Evolutionary conservation across 2,329 filamentous ascomycete genomes (phyloP).

Genomic region (Alternaria sp.): DNA sequence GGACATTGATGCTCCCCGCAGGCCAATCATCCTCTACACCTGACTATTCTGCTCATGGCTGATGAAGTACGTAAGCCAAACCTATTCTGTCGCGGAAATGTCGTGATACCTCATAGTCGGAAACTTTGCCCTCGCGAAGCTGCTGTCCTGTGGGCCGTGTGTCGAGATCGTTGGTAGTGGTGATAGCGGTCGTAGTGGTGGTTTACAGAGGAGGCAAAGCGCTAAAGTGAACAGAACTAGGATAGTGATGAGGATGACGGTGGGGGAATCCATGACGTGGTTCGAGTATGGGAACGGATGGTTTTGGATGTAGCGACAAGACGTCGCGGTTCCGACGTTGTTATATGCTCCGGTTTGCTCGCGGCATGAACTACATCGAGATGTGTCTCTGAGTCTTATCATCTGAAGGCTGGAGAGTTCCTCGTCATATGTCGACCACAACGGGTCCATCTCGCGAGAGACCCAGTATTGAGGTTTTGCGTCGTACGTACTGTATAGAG

Average conservation of each 20-base stretch:
- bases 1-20: too few species aligned
- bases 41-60: too few species aligned
- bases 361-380: not conserved
- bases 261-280: not conserved
- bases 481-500: not conserved
- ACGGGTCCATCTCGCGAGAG: fast-evolving
- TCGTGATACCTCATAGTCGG: not conserved
- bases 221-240: not conserved
- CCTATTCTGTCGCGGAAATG: not conserved
- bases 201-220: not conserved
- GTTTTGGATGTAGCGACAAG: not conserved
- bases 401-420: not conserved
- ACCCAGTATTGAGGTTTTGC: not conserved
- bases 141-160: not conserved
- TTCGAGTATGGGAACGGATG: too few species aligned
- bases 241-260: not conserved
- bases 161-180: not conserved
- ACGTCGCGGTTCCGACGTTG: not conserved
- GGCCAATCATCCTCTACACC: too few species aligned
- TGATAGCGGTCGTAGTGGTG: not conserved
- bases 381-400: not conserved
- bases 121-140: not conserved
- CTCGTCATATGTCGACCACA: not conserved
- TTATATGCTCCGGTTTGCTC: not conserved
- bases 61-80: not conserved